Evolutionary conservation across 805 yeast species (phyloP).

Genomic region (Candida arabinofermentans): DNA sequence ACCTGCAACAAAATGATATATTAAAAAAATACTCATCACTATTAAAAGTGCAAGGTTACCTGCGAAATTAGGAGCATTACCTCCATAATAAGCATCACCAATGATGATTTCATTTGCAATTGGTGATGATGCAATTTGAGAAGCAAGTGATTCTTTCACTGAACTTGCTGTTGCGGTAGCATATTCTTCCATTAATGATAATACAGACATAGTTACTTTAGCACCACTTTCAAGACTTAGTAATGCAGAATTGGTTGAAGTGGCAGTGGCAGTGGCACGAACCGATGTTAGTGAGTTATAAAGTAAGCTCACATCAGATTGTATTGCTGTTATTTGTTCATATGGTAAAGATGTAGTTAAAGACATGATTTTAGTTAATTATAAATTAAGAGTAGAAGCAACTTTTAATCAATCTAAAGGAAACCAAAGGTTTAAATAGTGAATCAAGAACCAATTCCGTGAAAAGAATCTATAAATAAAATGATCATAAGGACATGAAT

Average conservation of each 20-base stretch:
- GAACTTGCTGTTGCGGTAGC: conserved; percentile 25
- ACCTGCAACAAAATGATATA: conserved; percentile 38
- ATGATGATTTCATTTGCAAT: not conserved
- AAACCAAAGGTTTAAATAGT: too few species aligned
- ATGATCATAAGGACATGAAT: too few species aligned
- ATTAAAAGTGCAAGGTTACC: conserved; percentile 54
- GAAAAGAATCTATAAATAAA: too few species aligned
- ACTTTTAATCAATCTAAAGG: too few species aligned
- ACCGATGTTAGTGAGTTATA: too few species aligned
- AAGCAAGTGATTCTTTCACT: conserved; percentile 9
- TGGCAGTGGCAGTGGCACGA: conserved; percentile 2
- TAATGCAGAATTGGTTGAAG: conserved; percentile 2
- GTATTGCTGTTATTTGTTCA: too few species aligned
- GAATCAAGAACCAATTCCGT: too few species aligned
- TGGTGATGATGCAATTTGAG: conserved; percentile 1
- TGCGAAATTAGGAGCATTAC: conserved; percentile 41
- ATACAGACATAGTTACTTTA: not conserved
- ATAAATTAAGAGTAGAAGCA: too few species aligned
- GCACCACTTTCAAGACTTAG: not conserved
- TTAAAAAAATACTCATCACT: conserved; percentile 43
- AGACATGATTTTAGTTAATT: too few species aligned
- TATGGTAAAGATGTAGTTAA: too few species aligned
- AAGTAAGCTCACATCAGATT: too few species aligned
- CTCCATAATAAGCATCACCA: conserved; percentile 26
- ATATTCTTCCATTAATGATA: conserved; percentile 1